Evolutionary conservation across 2,329 filamentous ascomycete genomes (phyloP), one percentile per base, ranked within the genome.

Genomic region (Alternaria conjuncta): DNA sequence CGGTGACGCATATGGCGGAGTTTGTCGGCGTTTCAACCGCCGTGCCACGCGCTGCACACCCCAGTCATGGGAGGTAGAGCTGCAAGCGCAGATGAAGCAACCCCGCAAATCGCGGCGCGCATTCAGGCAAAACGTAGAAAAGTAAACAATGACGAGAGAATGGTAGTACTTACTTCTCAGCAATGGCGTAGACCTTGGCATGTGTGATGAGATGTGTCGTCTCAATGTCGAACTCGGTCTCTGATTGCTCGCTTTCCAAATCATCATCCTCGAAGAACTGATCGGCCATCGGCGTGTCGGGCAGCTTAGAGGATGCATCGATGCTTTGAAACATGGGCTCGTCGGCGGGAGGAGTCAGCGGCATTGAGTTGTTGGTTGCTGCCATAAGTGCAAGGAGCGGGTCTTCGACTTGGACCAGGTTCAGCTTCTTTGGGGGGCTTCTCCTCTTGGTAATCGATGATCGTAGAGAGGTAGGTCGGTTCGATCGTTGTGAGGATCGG

Each of bases 121-220:
- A 62, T 61, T 67, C 53, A 64, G 61, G 65, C 59, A 59, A 66
- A 69, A 61, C 49, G 53, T 49, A 26, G 65, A 55, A 63, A 57
- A 57, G 32, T 28, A 61, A 63, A 59, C 43, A 51, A 61, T 57
- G 60, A 65, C 54, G 49, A 63, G 68, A n/a, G 15, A 41, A 41
- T 60, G 11, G 60, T 60, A 53, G 54, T 64, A 79, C 79, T 73
- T 78, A 80, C 77, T 85, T 85, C 71, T 85, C 84, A 10, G 82
- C 84, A 23, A 85, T 79, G 32, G 83, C 82, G 69, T 85, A 85
- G 43, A 85, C 81, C 56, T 81, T 81, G 13, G 82, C 80, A 67
- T 85, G 84, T 15, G 80, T 78, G 51, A 85, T 66, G 6, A 85
- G 77, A 69, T 84, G 78, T 6, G 82, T 78, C 45, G 77, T 74